Conservation (phyloP, 805 yeast genomes). For the Candida ortonii region DNA sequence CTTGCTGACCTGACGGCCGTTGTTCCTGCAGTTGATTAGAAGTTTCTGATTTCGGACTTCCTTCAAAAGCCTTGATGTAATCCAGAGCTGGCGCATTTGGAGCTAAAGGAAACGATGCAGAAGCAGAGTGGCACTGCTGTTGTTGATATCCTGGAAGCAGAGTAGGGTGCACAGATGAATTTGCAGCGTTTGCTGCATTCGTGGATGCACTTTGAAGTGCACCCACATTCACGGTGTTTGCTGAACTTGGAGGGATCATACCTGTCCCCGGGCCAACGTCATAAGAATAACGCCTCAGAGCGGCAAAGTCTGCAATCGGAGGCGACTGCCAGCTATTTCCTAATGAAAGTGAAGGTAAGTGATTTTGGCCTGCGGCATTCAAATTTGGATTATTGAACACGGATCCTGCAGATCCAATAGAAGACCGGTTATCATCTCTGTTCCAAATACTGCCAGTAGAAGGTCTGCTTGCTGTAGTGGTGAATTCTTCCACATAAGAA, state of each 20-base stretch:
- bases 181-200: conserved; percentile 3
- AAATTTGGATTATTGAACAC: conserved; percentile 14
- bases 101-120: conserved; percentile 7
- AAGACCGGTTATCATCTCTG: conserved; percentile 20
- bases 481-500: conserved; percentile 22
- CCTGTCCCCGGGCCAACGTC: conserved; percentile 20
- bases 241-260: conserved; percentile 9
- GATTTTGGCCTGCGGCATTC: conserved; percentile 8
- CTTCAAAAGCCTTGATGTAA: conserved; percentile 22
- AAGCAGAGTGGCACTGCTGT: conserved; percentile 13
- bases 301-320: conserved; percentile 24
- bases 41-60: conserved; percentile 10
- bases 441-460: conserved; percentile 19
- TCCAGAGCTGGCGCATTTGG: conserved; percentile 25
- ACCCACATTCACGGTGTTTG: conserved; percentile 4
- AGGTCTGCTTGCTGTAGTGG: conserved; percentile 18
- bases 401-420: conserved; percentile 26
- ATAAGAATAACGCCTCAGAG: conserved; percentile 27
- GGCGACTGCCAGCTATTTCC: conserved; percentile 23
- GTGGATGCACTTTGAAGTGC: conserved; percentile 2
- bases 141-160: conserved; percentile 13
- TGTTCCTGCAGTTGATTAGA: conserved; percentile 11
- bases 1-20: conserved; percentile 7
- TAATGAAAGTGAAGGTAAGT: conserved; percentile 17
- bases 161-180: conserved; percentile 1